Evolutionary conservation across 495 filamentous ascomycete species (phyloP).

Genomic region (Achaetomiella virescens): DNA sequence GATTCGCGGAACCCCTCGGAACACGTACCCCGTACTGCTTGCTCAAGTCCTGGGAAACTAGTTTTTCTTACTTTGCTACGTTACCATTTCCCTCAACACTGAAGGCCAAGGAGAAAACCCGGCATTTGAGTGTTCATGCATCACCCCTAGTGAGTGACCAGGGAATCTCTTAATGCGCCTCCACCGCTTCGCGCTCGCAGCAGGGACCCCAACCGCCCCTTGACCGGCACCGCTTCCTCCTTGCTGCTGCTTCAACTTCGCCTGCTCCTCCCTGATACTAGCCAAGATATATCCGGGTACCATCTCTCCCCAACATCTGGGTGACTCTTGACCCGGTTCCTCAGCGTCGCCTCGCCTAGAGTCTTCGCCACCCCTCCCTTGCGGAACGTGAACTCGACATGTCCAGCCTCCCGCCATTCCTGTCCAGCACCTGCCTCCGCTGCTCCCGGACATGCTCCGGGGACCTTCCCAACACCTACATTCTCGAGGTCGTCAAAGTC

Average conservation of each 20-base stretch:
- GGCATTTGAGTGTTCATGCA: too few relatives aligned
- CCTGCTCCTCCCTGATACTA: slow-evolving; percentile 43
- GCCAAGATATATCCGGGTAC: slow-evolving; percentile 69
- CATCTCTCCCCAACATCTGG: slow-evolving; percentile 83
- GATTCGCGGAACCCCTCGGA: background rate
- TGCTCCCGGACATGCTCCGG: slow-evolving; percentile 56
- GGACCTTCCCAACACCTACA: slow-evolving; percentile 57
- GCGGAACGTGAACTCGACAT: slow-evolving; percentile 75
- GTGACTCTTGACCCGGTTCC: slow-evolving; percentile 86
- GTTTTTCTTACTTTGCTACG: too few relatives aligned
- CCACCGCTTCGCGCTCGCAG: slow-evolving; percentile 14
- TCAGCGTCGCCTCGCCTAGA: slow-evolving; percentile 75
- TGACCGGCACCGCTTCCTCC: slow-evolving; percentile 21
- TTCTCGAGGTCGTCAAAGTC: slow-evolving; percentile 63
- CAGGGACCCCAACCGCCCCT: slow-evolving; percentile 11
- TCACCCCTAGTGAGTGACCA: background rate
- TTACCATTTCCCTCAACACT: too few relatives aligned
- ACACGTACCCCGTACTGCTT: background rate
- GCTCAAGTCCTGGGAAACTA: background rate
- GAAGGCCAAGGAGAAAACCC: too few relatives aligned
- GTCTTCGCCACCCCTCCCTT: slow-evolving; percentile 54
- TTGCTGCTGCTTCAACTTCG: slow-evolving; percentile 23
- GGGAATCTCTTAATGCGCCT: slow-evolving; percentile 23
- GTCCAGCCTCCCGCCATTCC: slow-evolving; percentile 49
- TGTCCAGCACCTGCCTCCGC: slow-evolving; percentile 46